phyloP scores from a whole-genome alignment of 352 stramenopile genomes.

The Phytophthora vignae region DNA sequence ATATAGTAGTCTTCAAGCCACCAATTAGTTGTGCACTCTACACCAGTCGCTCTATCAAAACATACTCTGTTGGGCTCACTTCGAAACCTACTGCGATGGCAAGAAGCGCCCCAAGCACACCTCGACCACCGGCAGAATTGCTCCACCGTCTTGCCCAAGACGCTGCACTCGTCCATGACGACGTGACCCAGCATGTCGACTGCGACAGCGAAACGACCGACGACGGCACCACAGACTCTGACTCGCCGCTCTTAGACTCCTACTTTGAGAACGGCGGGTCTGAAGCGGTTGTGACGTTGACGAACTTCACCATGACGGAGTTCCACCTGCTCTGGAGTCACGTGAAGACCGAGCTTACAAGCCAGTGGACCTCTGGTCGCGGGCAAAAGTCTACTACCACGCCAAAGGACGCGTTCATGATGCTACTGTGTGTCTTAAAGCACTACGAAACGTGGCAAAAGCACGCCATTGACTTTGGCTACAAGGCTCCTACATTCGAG shows the following conservation, averaged over 20 bases:
- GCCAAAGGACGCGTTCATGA: slow-evolving; percentile 12
- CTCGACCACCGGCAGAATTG: background rate
- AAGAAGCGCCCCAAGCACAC: background rate
- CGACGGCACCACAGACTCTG: background rate
- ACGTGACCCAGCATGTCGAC: background rate
- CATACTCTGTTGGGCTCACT: background rate
- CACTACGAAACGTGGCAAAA: slow-evolving; percentile 18
- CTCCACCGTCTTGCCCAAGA: background rate
- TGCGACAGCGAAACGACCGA: background rate
- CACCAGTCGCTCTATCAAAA: too few relatives aligned
- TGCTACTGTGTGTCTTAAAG: slow-evolving; percentile 8
- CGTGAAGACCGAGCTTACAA: slow-evolving; percentile 7
- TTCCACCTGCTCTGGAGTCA: slow-evolving; percentile 7
- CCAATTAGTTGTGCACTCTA: background rate
- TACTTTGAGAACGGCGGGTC: slow-evolving; percentile 14
- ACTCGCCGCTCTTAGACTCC: slow-evolving; percentile 7
- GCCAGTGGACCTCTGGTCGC: slow-evolving; percentile 3
- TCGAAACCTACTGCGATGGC: slow-evolving; percentile 9
- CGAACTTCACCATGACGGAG: slow-evolving; percentile 8
- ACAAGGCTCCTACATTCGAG: background rate
- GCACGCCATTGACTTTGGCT: slow-evolving; percentile 5
- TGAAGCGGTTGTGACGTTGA: slow-evolving; percentile 7
- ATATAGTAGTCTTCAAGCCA: background rate
- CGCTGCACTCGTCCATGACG: background rate
- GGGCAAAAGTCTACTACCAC: background rate